Evolutionary conservation across 805 yeast genomes (phyloP).

Genomic region (Yarrowia osloensis): DNA sequence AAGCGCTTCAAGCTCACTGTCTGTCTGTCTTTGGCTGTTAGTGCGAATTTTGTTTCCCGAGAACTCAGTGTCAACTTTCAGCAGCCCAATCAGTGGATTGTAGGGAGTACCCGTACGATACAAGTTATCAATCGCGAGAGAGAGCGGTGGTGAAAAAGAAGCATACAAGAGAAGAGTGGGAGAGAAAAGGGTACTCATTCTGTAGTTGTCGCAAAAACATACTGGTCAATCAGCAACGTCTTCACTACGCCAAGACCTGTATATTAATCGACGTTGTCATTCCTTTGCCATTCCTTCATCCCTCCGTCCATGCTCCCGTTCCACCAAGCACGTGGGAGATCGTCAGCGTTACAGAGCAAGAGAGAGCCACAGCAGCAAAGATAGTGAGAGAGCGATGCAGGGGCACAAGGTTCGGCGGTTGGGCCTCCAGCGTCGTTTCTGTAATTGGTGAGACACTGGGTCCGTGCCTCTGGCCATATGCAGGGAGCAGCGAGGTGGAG

Average conservation of each 20-base stretch:
- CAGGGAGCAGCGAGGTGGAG: background rate
- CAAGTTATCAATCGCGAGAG: slow-evolving; percentile 1
- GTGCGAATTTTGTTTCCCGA: background rate
- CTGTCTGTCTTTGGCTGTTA: background rate
- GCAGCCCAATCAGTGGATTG: slow-evolving; percentile 4
- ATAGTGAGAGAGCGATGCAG: slow-evolving; percentile 5
- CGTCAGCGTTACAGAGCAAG: background rate
- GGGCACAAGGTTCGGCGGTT: slow-evolving; percentile 21
- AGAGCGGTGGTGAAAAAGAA: background rate
- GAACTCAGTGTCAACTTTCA: background rate
- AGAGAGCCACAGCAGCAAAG: background rate
- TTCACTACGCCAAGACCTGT: no score
- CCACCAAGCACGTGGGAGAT: slow-evolving; percentile 3
- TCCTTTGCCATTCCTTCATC: no score
- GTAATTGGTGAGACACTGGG: background rate
- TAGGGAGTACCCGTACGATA: no score
- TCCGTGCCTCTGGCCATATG: background rate
- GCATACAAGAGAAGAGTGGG: no score
- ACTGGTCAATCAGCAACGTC: no score
- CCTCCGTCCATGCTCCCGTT: no score
- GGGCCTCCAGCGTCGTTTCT: background rate
- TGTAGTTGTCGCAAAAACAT: no score
- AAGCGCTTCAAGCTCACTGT: no score
- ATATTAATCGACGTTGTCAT: no score
- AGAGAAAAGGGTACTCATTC: no score